Conservation (phyloP, 441 rosid genomes). For the Euphorbia schlechtendalii region DNA sequence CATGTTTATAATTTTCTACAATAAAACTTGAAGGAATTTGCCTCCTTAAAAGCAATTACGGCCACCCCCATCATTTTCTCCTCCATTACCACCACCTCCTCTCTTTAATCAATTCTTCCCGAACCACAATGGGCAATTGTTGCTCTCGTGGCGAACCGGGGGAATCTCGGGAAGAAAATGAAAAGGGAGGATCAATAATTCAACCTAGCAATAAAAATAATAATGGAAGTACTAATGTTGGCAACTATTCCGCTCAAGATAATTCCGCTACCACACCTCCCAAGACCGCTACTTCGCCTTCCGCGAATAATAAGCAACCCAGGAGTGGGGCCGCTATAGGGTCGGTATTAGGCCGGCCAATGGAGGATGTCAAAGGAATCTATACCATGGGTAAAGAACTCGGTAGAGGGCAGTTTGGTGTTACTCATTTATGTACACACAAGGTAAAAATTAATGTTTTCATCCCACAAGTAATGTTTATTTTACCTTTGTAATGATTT, state of each 20-base stretch:
- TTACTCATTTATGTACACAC: neutral
- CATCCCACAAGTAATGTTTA: too few species aligned
- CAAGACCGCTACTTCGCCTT: conserved; percentile 15
- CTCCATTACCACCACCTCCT: neutral
- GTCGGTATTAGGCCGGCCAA: conserved; percentile 74
- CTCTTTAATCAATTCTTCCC: conserved; percentile 15
- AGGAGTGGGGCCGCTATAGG: conserved; percentile 46
- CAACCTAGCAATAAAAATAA: conserved; percentile 1
- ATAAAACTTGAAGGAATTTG: conserved; percentile 19
- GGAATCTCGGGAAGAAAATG: conserved; percentile 21
- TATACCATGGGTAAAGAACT: neutral
- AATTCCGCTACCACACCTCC: conserved; percentile 34
- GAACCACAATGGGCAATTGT: conserved; percentile 61
- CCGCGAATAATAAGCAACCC: conserved; percentile 26
- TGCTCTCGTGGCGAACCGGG: conserved; percentile 54
- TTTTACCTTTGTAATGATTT: too few species aligned
- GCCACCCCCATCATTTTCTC: conserved; percentile 6
- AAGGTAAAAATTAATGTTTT: neutral
- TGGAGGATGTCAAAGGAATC: conserved; percentile 47
- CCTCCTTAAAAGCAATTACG: conserved; percentile 14
- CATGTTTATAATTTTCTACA: conserved; percentile 21
- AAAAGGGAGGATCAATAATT: conserved; percentile 23
- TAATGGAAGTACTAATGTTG: neutral
- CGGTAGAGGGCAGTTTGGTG: neutral
- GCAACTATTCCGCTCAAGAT: conserved; percentile 11